phyloP scores from a whole-genome alignment of 2,329 filamentous ascomycete species.

The Xenoacremonium recifei region DNA sequence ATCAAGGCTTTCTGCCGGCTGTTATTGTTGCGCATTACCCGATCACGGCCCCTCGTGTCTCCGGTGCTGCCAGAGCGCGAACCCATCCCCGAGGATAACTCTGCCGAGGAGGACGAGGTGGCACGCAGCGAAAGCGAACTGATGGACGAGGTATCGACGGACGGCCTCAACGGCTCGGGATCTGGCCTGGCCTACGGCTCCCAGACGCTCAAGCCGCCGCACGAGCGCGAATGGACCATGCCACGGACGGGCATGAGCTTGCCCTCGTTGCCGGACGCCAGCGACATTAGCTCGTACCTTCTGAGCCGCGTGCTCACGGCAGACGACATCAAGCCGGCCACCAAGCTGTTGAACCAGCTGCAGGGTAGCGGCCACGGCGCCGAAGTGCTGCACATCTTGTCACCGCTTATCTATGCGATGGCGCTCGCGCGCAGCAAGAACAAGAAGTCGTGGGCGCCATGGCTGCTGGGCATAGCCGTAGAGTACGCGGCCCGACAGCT shows the following conservation, averaged over 20 bases:
- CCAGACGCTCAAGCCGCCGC: conserved; percentile 29
- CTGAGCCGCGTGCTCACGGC: conserved; percentile 88
- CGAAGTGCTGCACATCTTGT: conserved; percentile 87
- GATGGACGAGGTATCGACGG: conserved; percentile 39
- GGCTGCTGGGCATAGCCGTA: conserved; percentile 80
- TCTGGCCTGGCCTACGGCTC: conserved; percentile 9
- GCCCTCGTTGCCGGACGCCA: conserved; percentile 75
- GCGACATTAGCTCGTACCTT: conserved; percentile 84
- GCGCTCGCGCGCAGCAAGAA: conserved; percentile 72
- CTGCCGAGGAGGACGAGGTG: conserved; percentile 46
- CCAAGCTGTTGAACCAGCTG: conserved; percentile 78
- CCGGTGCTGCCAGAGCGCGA: conserved; percentile 87
- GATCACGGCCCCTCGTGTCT: conserved; percentile 76
- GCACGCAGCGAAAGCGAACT: conserved; percentile 40
- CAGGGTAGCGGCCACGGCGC: conserved; percentile 73
- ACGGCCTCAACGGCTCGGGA: conserved; percentile 20
- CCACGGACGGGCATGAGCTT: conserved; percentile 87
- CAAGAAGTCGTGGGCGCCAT: conserved; percentile 85
- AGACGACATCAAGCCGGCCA: conserved; percentile 93
- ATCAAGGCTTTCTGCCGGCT: conserved; percentile 84
- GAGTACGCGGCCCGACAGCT: conserved; percentile 90
- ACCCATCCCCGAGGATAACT: conserved; percentile 61
- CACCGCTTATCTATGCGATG: conserved; percentile 82
- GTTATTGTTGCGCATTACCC: conserved; percentile 77
- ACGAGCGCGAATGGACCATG: conserved; percentile 77